Base-by-base conservation (phyloP, 2,329 filamentous ascomycete genomes). In the Coniochaeta hoffmannii region DNA sequence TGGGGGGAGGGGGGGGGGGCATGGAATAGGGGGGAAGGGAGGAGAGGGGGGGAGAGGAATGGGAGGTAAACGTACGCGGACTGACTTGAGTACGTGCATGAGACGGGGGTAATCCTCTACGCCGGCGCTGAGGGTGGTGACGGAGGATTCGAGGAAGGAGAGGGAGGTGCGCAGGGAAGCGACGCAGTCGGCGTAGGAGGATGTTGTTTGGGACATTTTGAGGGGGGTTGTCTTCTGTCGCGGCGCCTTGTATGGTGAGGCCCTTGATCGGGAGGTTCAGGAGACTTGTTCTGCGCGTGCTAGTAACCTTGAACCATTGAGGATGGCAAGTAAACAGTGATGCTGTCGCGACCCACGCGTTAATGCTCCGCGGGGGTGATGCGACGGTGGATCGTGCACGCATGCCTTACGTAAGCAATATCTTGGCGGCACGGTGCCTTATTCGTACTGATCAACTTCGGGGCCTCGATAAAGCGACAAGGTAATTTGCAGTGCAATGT, bases 61-160 rank as follows among this genome's bases (percentile, higher is more conserved):
- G 15, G 28, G 24, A 28, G 36, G 50, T 12, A 56, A 44, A 68
- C 76, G 56, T 73, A 83, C 81, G 56, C 82, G 75, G 34, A 83
- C 77, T 9, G 77, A 77, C 66, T 82, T 82, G 53, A 86, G 73
- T 36, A 85, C 79, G 56, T 71, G 75, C 46, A 73, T 66, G 1
- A 85, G 74, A 11, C 82, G 65, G 1, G 82, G 81, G 60, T 82
- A 80, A 71, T 86, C 82, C 32, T 77, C 70, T 26, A 85, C 77
- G 60, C 81, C 82, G 50, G 68, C 69, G 52, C 76, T 78, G 49
- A 86, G 76, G 5, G 80, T 83, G 44, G 74, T 68, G 38, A 85
- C 82, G 12, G 82, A 82, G 6, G 80, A 81, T 56, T 83, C 77
- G 64, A 86, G 81, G 64, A 79, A 81, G 57, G 76, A 75, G 59